Percentiles rank a stretch among this genome's conserved stretches.
Evolutionary conservation across 1,284 basidiomycete species (phyloP).

Genomic region (Rhodotorula mucilaginosa): DNA sequence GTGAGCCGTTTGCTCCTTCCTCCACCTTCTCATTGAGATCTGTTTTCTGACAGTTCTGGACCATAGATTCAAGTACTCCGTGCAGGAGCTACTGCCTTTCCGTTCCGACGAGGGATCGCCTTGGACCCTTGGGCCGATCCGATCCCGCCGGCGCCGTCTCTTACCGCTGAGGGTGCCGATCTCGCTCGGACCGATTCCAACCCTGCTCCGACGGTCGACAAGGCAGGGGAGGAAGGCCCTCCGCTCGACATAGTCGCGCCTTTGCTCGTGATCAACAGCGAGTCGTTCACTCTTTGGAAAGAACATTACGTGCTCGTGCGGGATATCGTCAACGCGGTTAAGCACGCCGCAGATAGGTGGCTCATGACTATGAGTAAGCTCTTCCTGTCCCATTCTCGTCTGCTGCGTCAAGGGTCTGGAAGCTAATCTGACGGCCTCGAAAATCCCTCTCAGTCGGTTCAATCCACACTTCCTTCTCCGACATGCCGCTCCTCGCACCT

Average conservation of each 20-base stretch:
- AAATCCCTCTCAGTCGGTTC: slow-evolving; percentile 37
- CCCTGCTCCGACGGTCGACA: slow-evolving; percentile 1
- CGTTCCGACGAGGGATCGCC: slow-evolving; percentile 34
- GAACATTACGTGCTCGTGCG: slow-evolving; percentile 45
- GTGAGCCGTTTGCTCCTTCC: not conserved
- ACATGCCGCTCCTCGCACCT: slow-evolving; percentile 43
- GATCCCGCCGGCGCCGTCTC: slow-evolving; percentile 19
- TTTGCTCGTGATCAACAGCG: slow-evolving; percentile 52
- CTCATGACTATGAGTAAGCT: slow-evolving; percentile 26
- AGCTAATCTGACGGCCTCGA: no score
- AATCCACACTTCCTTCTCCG: slow-evolving; percentile 46
- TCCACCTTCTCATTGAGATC: no score
- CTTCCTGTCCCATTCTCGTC: no score
- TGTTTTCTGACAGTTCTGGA: not conserved
- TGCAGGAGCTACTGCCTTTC: slow-evolving; percentile 9
- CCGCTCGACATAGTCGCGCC: slow-evolving; percentile 46
- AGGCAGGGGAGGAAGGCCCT: not conserved
- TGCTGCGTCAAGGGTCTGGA: no score
- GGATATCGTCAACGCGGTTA: slow-evolving; percentile 44
- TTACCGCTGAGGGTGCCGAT: not conserved
- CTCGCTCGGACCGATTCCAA: not conserved
- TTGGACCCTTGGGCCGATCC: slow-evolving; percentile 41
- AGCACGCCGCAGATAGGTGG: slow-evolving; percentile 18
- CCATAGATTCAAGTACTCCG: slow-evolving; percentile 33
- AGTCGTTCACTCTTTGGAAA: slow-evolving; percentile 49